phyloP scores from a whole-genome alignment of 306 rosid genomes.

The Casuarina cunninghamiana region DNA sequence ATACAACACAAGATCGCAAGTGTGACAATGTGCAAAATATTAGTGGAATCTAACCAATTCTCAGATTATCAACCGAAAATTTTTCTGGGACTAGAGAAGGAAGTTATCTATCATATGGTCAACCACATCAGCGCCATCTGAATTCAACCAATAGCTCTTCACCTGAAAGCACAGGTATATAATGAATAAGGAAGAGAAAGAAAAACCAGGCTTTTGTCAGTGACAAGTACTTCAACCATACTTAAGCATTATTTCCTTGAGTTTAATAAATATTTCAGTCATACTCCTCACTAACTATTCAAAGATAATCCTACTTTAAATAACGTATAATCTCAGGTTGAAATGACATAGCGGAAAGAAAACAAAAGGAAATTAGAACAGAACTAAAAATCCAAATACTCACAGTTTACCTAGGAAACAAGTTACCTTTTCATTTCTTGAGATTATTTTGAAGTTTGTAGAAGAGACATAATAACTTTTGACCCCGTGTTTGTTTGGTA shows the following conservation, averaged over 20 bases:
- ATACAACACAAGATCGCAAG: conserved; percentile 32
- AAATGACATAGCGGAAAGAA: background rate
- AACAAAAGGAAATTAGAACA: background rate
- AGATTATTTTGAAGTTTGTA: background rate
- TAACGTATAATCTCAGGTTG: background rate
- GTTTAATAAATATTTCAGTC: background rate
- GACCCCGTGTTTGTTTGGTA: background rate
- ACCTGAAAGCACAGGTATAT: conserved; percentile 56
- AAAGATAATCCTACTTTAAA: background rate
- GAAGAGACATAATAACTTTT: background rate
- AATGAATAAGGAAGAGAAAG: conserved; percentile 8
- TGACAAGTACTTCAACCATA: conserved; percentile 6
- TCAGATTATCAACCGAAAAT: conserved; percentile 22
- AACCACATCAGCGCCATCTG: conserved; percentile 94
- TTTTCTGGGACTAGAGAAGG: conserved; percentile 42
- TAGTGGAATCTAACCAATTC: conserved; percentile 24
- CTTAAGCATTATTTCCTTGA: background rate
- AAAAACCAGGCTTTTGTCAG: conserved; percentile 14
- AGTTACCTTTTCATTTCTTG: background rate
- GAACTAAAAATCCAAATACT: background rate
- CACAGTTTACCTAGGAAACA: background rate
- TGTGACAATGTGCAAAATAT: conserved; percentile 21
- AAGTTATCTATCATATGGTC: conserved; percentile 87
- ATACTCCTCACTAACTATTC: background rate
- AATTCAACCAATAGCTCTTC: conserved; percentile 84